These are phyloP conservation scores for Massarina eburnea DNA, from an alignment of 2,329 filamentous ascomycete species.

Conservation along the genomic window DNA sequence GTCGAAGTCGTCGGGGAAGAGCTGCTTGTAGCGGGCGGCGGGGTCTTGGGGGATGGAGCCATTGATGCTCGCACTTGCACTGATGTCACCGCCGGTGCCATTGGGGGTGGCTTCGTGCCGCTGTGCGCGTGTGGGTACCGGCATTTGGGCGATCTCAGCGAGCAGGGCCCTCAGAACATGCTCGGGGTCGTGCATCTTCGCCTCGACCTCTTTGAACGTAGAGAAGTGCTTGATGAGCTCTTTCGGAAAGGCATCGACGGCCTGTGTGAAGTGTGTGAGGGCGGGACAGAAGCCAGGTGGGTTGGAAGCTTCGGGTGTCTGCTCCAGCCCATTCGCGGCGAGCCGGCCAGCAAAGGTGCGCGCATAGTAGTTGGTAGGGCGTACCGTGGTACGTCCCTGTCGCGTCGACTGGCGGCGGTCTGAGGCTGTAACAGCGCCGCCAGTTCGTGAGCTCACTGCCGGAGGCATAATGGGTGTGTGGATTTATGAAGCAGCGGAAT, in stretches of 20 bases:
- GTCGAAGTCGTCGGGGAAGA: constrained; percentile 27
- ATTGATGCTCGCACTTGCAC: constrained; percentile 44
- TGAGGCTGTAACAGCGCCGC: constrained; percentile 18
- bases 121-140: constrained; percentile 44
- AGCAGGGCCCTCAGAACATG: constrained; percentile 78
- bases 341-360: constrained; percentile 47
- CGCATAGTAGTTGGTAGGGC: constrained; percentile 56
- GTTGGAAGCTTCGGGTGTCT: constrained; percentile 41
- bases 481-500: constrained; percentile 17
- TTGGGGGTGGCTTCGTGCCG: constrained; percentile 26
- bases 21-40: constrained; percentile 26
- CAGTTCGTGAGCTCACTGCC: constrained; percentile 34
- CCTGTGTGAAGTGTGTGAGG: constrained; percentile 80
- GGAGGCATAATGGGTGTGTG: constrained; percentile 38
- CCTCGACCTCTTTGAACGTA: constrained; percentile 94
- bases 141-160: constrained; percentile 57
- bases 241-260: constrained; percentile 87
- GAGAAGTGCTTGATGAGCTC: constrained; percentile 96
- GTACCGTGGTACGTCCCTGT: constrained; percentile 49
- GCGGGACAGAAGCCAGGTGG: constrained; percentile 63
- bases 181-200: constrained; percentile 89
- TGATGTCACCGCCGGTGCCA: constrained; percentile 42
- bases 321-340: constrained; percentile 38
- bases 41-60: constrained; percentile 24
- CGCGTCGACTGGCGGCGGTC: constrained; percentile 47